Evolutionary conservation across 129 eudicot species (phyloP), one percentile per base, ranked within the genome.

Genomic region (Saussurea involucrata): DNA sequence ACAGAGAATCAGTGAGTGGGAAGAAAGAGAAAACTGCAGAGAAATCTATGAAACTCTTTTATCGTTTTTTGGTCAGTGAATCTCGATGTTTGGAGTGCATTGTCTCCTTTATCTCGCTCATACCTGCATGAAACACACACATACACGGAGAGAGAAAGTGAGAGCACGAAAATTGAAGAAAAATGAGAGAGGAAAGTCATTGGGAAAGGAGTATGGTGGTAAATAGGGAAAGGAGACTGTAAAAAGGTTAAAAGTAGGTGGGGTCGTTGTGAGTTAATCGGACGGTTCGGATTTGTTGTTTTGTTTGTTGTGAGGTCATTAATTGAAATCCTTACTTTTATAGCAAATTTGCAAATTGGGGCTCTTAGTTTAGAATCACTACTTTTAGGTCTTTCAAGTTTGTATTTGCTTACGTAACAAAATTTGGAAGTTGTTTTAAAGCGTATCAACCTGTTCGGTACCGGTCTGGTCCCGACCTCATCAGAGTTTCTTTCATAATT

Each of bases 91-190:
- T 55, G 80, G 77, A 67, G 76, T 57, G 71, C 71, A 69, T 75
- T 80, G 80, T 80, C 84, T 75, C 74, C 80, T 80, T 68, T 80
- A 64, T 21, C 78, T 72, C 49, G 25, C 53, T 36, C 79, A 55
- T 73, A 80, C 60, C 24, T 81, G 80, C 84, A 81, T 74, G 84
- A 81, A 81, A 66, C 78, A 55, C 79, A 73, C 67, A 80, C 57
- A 63, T 12, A 40, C 20, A 67, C 71, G 5, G 74, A 13, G 75
- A 17, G 77, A 21, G 69, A 68, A 60, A 78, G 24, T 15, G 61
- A 24, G 76, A 29, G 63, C 29, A 69, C 33, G 46, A 31, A 7
- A 42, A 53, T 10, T 29, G 40, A 72, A 46, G 76, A 5, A 25
- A 15, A 40, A 25, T 61, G 71, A 17, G 53, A 36, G 31, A 3